Percentiles rank a stretch among this genome's conserved stretches.
Conservation (phyloP, 2,329 filamentous ascomycete species). For the Sporothrix pseudoabietina region DNA sequence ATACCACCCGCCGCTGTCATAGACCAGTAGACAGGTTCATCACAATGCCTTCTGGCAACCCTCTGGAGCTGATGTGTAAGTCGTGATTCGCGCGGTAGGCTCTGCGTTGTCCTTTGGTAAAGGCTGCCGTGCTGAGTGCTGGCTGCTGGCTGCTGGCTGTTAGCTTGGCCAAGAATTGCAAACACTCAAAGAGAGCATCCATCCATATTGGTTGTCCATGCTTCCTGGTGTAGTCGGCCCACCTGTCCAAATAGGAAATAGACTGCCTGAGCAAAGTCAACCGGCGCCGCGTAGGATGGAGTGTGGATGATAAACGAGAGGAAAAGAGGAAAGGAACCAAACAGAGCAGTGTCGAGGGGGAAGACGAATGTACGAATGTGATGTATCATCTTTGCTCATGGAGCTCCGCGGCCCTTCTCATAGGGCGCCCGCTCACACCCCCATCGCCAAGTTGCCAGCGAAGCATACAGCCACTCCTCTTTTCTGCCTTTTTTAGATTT, state of each 20-base stretch:
- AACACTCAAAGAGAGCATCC: neutral
- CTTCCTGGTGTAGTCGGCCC: slow-evolving; percentile 11
- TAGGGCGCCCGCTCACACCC: neutral
- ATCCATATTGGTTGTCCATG: neutral
- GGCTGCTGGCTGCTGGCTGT: neutral
- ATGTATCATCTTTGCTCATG: slow-evolving; percentile 17
- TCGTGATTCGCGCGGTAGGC: neutral
- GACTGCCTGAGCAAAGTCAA: neutral
- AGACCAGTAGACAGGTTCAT: neutral
- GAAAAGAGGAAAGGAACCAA: neutral
- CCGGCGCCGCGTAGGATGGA: slow-evolving; percentile 19
- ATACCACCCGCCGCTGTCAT: neutral
- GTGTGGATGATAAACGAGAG: slow-evolving; percentile 11
- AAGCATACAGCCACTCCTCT: slow-evolving; percentile 1
- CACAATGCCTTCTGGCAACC: neutral
- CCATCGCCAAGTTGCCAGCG: slow-evolving; percentile 24
- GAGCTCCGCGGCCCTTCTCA: slow-evolving; percentile 2
- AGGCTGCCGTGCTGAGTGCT: neutral
- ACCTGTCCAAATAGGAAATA: slow-evolving; percentile 17
- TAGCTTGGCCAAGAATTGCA: neutral
- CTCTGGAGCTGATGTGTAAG: neutral
- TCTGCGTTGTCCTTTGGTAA: neutral
- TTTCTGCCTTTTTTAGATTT: neutral
- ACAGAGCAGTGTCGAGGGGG: neutral
- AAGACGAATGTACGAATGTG: neutral